Evolutionary conservation across 371 early-diverging fungal genomes (phyloP).

Genomic region (Mortierella sp.): DNA sequence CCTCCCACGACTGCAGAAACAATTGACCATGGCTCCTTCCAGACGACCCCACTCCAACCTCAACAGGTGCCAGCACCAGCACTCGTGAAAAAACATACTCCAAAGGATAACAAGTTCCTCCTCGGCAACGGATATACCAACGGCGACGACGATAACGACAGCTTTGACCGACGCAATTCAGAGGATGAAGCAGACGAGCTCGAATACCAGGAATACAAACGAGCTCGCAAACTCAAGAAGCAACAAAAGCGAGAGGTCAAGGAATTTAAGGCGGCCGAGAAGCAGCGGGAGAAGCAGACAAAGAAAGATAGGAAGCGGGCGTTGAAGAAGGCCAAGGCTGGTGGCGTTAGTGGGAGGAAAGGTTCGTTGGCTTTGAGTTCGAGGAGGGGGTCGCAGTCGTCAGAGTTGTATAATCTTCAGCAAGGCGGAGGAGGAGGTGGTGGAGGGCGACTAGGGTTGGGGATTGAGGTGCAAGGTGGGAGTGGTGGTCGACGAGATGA

Average conservation of each 20-base stretch:
- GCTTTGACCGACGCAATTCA: constrained; percentile 29
- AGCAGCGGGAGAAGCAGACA: constrained; percentile 21
- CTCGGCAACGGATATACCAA: background rate
- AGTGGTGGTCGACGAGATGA: background rate
- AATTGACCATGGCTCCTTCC: background rate
- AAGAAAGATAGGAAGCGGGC: constrained; percentile 18
- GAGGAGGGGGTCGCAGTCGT: constrained; percentile 1
- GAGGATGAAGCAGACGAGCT: constrained; percentile 53
- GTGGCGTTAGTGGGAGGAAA: no score
- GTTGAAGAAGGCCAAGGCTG: constrained; percentile 12
- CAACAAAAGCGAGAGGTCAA: constrained; percentile 35
- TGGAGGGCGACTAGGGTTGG: background rate
- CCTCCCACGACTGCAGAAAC: background rate
- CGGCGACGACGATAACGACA: constrained; percentile 10
- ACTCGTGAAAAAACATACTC: background rate
- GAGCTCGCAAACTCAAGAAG: constrained; percentile 27
- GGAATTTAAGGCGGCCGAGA: constrained; percentile 26
- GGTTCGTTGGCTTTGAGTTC: background rate
- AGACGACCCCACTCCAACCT: background rate
- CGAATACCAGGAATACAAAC: constrained; percentile 48
- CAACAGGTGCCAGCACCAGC: no score
- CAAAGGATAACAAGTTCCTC: background rate
- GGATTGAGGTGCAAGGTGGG: background rate
- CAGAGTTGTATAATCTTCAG: background rate
- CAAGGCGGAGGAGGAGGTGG: background rate